Evolutionary conservation across 257 asterid species (phyloP), one percentile per base, ranked within the genome.

Genomic region (Gardenia jasminoides): DNA sequence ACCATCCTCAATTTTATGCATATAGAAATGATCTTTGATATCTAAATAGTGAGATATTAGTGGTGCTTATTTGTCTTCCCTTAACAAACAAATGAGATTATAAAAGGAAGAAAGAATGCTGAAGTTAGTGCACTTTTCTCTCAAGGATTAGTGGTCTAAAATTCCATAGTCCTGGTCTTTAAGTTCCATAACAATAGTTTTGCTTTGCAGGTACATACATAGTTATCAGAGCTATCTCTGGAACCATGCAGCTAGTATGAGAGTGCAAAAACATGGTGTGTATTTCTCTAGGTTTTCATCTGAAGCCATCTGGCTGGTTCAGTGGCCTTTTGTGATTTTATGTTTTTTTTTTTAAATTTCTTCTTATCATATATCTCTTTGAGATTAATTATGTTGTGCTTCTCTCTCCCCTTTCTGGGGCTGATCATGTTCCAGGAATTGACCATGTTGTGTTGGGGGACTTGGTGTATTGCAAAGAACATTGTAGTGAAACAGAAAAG

Each of bases 201-300:
- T 56, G 75, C 75, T 83, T 78, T 82, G 79, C 89, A 94, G 99
- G 99, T 95, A 87, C 85, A 95, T 93, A 81, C 99, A 95, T 80
- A 92, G 99, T 85, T 95, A 93, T 80, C 99, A 95, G 86, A 95
- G 99, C 88, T 95, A 89, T 85, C 83, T 95, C 70, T 95, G 99
- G 99, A 95, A 95, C 90, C 94, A 95, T 86, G 96, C 97, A 26
- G 94, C 97, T 16, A 95, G 98, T 83, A 78, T 82, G 89, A 88
- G 99, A 82, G 89, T 95, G 79, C 91, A 92, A 85, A 92, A 89
- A 58, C 88, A 91, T 82, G 99, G 99, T 93, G 84, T 75, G 88
- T 43, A 50, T 59, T 74, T 70, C 46, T 70, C 61, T 54, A 47
- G 58, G 24, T 72, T 59, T n/a, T 64, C 12, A 1, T 22, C n/a